A percentile compares a stretch with the other conserved stretches of the same genome.
Conservation (phyloP, 331 rosid species). For the Pyracantha coccinea region DNA sequence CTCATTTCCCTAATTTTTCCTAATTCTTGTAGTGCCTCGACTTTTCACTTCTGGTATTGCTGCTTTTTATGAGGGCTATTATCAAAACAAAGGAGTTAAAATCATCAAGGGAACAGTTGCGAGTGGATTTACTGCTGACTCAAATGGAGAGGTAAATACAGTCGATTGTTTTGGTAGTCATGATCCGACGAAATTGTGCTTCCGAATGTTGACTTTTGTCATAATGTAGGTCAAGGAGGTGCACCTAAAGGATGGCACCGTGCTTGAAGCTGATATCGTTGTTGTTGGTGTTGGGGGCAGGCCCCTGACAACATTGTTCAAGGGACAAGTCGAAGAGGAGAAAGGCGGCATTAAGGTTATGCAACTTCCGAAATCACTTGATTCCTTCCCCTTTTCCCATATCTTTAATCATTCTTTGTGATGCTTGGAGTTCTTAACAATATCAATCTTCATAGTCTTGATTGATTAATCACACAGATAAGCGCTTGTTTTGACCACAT, state of each 20-base stretch:
- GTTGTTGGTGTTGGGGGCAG: conserved; percentile 89
- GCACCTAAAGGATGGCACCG: conserved; percentile 78
- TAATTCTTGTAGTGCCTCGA: conserved; percentile 70
- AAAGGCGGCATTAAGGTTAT: conserved; percentile 85
- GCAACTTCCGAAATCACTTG: not conserved
- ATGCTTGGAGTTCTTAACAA: not conserved
- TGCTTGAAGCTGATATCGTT: conserved; percentile 81
- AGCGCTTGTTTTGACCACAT: not conserved
- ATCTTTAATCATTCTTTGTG: not conserved
- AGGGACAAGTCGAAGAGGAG: conserved; percentile 85
- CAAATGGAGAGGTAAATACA: conserved; percentile 63
- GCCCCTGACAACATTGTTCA: conserved; percentile 64
- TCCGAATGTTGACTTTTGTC: not conserved
- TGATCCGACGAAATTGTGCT: not conserved
- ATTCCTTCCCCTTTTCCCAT: not conserved
- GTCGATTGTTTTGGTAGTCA: conserved; percentile 5
- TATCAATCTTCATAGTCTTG: not conserved
- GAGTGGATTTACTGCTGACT: conserved; percentile 48
- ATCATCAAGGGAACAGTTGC: conserved; percentile 94
- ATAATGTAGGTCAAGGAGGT: conserved; percentile 71
- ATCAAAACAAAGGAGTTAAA: conserved; percentile 62
- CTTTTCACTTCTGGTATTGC: conserved; percentile 85
- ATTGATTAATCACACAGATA: not conserved
- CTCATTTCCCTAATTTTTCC: not conserved
- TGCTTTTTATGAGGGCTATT: conserved; percentile 75